phyloP scores from a whole-genome alignment of 2,329 filamentous ascomycete species.

The Penicillium sp. region DNA sequence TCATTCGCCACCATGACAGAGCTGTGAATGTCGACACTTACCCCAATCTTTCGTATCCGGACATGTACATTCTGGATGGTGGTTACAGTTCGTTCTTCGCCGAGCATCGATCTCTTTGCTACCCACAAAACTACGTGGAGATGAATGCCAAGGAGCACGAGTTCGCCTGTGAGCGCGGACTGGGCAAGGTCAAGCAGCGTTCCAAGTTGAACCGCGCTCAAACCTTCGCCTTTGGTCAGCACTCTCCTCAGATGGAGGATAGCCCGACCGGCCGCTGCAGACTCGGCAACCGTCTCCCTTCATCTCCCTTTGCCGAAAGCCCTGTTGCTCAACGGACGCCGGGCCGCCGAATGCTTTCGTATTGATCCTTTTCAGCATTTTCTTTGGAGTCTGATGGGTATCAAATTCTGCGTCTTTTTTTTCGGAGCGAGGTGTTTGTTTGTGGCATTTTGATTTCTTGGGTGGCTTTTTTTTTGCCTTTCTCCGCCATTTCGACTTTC shows the following conservation, averaged over 20 bases:
- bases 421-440: constrained; percentile 26
- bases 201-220: constrained; percentile 82
- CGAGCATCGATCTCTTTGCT: constrained; percentile 75
- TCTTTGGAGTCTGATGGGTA: constrained; percentile 17
- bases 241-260: constrained; percentile 59
- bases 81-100: constrained; percentile 93
- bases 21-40: constrained; percentile 81
- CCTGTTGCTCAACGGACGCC: constrained; percentile 35
- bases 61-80: constrained; percentile 94
- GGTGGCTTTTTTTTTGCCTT: constrained; percentile 18
- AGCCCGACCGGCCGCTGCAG: constrained; percentile 57
- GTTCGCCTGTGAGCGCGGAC: constrained; percentile 87
- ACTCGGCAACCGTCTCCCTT: constrained; percentile 30
- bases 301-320: constrained; percentile 37
- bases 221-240: constrained; percentile 91
- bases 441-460: constrained; percentile 9
- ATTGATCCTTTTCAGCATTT: constrained; percentile 26
- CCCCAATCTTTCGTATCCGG: constrained; percentile 86
- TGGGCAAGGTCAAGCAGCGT: constrained; percentile 87
- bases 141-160: constrained; percentile 93
- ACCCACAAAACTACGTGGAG: constrained; percentile 91
- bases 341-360: constrained; percentile 47
- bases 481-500: constrained; percentile 11
- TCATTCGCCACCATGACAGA: constrained; percentile 85
- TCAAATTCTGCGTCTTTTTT: constrained; percentile 17